Conservation (phyloP, 352 stramenopile species). For the Globisporangium radiosum region DNA sequence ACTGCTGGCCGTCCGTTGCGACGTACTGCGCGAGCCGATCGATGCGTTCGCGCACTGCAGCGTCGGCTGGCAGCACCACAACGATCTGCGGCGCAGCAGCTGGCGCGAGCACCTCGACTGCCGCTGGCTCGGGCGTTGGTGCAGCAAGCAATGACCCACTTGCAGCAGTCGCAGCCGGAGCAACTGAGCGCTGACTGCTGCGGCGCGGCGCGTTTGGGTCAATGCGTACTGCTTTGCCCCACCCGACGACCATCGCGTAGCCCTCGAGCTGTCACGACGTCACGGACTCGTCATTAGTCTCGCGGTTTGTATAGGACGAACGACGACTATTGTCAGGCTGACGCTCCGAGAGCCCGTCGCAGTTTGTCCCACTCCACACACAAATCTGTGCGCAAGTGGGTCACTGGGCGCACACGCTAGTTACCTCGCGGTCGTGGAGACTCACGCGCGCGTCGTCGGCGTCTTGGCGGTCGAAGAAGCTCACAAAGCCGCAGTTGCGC, state of each 20-base stretch:
- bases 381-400: not conserved
- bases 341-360: no score
- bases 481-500: constrained; percentile 94
- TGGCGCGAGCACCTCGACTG: not conserved
- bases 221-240: constrained; percentile 80
- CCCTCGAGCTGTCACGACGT: constrained; percentile 48
- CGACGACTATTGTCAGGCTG: no score
- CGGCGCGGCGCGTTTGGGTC: constrained; percentile 19
- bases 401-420: constrained; percentile 1
- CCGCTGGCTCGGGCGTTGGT: not conserved
- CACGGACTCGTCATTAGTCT: constrained; percentile 4
- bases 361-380: not conserved
- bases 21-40: constrained; percentile 59
- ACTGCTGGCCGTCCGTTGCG: constrained; percentile 51
- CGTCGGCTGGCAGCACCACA: constrained; percentile 32
- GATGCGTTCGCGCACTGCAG: constrained; percentile 20
- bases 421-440: constrained; percentile 68
- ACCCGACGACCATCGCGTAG: constrained; percentile 69
- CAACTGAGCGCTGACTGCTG: constrained; percentile 3
- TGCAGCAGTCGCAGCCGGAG: constrained; percentile 5
- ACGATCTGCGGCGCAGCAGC: constrained; percentile 18
- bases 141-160: constrained; percentile 7
- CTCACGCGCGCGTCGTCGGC: constrained; percentile 75
- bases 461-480: constrained; percentile 83
- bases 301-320: not conserved